phyloP scores from a whole-genome alignment of 2,329 filamentous ascomycete species.

The Immersiporthe knoxdaviesiana region DNA sequence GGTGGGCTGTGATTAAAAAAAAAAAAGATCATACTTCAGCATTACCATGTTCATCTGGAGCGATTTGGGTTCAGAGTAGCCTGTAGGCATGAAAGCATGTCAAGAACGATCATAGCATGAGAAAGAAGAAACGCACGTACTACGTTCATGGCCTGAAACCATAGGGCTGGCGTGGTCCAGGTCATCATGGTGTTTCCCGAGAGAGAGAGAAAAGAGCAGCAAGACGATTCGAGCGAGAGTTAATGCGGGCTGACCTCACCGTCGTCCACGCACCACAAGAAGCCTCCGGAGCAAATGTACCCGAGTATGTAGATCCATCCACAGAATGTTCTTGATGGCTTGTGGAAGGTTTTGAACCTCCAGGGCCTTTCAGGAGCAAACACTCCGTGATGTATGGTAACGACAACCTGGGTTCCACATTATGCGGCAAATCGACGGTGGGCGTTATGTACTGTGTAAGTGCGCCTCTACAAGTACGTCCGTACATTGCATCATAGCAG shows the following conservation, averaged over 20 bases:
- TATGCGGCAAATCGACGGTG: slow-evolving; percentile 7
- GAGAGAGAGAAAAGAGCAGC: background rate
- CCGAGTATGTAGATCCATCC: background rate
- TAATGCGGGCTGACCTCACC: background rate
- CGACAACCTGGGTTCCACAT: background rate
- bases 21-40: background rate
- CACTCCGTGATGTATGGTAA: background rate
- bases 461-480: background rate
- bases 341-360: background rate
- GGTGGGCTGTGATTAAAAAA: background rate
- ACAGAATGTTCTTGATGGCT: background rate
- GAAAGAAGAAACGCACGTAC: background rate
- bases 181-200: background rate
- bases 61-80: background rate
- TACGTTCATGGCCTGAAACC: background rate
- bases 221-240: background rate
- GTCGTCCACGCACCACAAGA: background rate
- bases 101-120: background rate
- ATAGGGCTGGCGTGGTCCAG: background rate
- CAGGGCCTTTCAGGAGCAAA: background rate
- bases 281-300: background rate
- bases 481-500: slow-evolving; percentile 19
- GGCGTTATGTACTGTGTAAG: background rate
- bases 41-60: background rate
- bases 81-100: background rate